Base-by-base conservation (phyloP, 1,139 yeast species). In the Blastobotrys arbuscula region DNA sequence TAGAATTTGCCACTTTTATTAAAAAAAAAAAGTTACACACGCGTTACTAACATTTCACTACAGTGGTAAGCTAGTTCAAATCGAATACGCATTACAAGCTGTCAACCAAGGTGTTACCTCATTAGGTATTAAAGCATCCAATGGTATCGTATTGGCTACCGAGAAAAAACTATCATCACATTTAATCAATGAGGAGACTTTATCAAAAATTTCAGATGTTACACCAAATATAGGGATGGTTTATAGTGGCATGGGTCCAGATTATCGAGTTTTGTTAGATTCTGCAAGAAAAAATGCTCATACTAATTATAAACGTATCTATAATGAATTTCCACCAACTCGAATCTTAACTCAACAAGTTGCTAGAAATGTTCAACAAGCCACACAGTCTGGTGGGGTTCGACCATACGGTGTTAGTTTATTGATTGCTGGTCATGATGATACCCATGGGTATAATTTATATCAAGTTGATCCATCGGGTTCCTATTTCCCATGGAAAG, bases 391-490 rank as follows among this genome's bases (percentile, higher is more conserved):
- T 44, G 98, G 97, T 50, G 99, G 97, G 65, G 96, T 92, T 55
- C 79, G 99, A 65, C 99, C 99, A 19, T 92, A 83, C 66, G 99
- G 99, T 50, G 97, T 94, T 16, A 88, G 97, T 8, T 74, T 94
- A 53, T 74, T 94, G 50, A 90, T 92, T 34, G 98, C 97, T 8
- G 98, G 98, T 24, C 79, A 87, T 66, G 98, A 94, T 65, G 89
- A 85, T 40, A 83, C 76, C 64, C 84, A 69, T 70, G 89, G 79
- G 53, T 89, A 79, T 68, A 88, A 87, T 63, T 75, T 94, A 55
- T 94, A 92, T 68, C 98, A 94, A 69, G 96, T 94, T 44, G 98
- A 94, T 71, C 99, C 99, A 5, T 85, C 96, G 5, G 99, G 99
- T 13, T 83, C 96, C 48, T 94, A 85, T 68, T 94, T 88, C 77